Evolutionary conservation across 2,329 filamentous ascomycete species (phyloP).

Genomic region (Arthroderma uncinatum): DNA sequence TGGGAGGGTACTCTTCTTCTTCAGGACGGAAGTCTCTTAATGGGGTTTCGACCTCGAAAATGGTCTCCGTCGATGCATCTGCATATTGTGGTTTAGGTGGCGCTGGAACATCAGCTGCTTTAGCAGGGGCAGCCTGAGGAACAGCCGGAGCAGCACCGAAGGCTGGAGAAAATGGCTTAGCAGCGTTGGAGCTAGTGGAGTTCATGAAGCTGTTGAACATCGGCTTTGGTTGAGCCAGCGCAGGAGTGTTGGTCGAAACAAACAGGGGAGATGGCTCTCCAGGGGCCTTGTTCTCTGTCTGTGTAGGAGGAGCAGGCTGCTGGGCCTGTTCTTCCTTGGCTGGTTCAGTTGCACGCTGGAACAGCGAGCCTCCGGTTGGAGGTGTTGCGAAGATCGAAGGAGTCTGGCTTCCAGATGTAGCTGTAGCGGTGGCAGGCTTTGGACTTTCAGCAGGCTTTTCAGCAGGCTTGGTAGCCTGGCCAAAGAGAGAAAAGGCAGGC

Average conservation of each 20-base stretch:
- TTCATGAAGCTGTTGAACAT: neutral
- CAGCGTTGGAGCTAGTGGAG: neutral
- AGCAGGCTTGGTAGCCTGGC: neutral
- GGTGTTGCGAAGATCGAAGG: neutral
- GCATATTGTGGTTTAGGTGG: conserved; percentile 6
- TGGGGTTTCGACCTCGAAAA: conserved; percentile 8
- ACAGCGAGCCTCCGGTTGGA: conserved; percentile 2
- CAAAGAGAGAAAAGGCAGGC: conserved; percentile 1
- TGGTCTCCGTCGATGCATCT: conserved; percentile 8
- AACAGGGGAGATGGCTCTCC: neutral
- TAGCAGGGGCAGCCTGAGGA: neutral
- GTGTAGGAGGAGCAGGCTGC: neutral
- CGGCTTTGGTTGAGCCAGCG: neutral
- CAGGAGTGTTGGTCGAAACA: neutral
- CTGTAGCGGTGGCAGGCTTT: neutral
- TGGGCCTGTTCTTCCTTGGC: neutral
- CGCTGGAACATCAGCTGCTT: neutral
- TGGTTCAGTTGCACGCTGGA: neutral
- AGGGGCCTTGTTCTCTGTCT: neutral
- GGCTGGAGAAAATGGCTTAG: neutral
- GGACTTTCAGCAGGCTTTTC: neutral
- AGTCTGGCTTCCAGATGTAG: neutral
- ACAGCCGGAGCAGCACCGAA: neutral
- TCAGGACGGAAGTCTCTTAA: conserved; percentile 8
- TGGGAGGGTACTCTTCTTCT: conserved; percentile 16